phyloP scores from a whole-genome alignment of 2,329 filamentous ascomycete species.

The Tolypocladium sp. region DNA sequence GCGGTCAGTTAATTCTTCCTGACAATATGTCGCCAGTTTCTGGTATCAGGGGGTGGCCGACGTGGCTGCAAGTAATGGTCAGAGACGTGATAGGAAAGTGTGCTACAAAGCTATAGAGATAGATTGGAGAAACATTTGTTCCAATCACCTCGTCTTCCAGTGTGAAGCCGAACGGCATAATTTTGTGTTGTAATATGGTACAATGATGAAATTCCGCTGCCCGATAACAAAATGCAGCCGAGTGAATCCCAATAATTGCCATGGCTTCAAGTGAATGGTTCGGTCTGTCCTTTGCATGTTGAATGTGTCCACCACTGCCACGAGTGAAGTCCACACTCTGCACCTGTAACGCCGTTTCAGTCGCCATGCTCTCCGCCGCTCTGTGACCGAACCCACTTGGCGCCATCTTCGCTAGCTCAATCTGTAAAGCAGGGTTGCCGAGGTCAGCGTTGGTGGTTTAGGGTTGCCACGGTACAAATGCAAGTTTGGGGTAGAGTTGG shows the following conservation, averaged over 20 bases:
- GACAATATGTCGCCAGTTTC: slow-evolving; percentile 10
- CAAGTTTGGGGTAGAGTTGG: neutral
- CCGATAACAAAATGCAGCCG: too few species aligned
- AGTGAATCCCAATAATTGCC: too few species aligned
- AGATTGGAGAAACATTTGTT: neutral
- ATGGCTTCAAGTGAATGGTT: neutral
- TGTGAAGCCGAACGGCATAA: too few species aligned
- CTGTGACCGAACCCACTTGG: neutral
- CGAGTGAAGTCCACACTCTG: neutral
- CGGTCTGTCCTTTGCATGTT: too few species aligned
- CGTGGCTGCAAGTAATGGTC: slow-evolving; percentile 22
- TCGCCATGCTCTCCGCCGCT: too few species aligned
- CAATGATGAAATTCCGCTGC: too few species aligned
- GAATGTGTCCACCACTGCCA: too few species aligned
- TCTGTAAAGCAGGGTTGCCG: neutral
- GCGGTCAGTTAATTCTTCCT: slow-evolving; percentile 38
- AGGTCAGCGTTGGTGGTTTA: neutral
- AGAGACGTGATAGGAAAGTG: slow-evolving; percentile 17
- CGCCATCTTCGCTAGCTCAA: neutral
- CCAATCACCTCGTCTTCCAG: too few species aligned
- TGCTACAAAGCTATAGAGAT: neutral
- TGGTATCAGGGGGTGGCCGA: slow-evolving; percentile 30
- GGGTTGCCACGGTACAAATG: neutral
- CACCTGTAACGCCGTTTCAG: too few species aligned
- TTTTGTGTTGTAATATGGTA: too few species aligned